A percentile compares a stretch with the other conserved stretches of the same genome.
Conservation (phyloP, 2,329 filamentous ascomycete species). For the Apiospora sp. region DNA sequence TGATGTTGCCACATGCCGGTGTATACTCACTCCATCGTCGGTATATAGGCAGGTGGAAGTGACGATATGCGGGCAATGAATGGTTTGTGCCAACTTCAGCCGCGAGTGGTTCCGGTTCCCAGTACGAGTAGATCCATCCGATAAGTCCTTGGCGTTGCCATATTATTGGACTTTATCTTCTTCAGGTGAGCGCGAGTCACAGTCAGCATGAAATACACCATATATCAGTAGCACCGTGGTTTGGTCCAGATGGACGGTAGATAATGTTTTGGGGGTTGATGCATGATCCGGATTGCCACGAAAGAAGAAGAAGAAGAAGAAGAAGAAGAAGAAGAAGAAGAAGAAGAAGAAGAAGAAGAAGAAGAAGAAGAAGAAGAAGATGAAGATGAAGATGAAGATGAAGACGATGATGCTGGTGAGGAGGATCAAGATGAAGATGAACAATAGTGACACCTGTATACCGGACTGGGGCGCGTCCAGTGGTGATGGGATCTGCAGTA, state of each 20-base stretch:
- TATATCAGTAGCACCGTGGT: not conserved
- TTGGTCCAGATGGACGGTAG: not conserved
- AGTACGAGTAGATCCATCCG: not conserved
- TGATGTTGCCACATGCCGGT: not conserved
- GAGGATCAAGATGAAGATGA: not conserved
- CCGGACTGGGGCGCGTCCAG: not conserved
- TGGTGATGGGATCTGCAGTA: slow-evolving; percentile 18
- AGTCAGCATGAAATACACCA: not conserved
- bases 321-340: not conserved
- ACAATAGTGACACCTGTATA: not conserved
- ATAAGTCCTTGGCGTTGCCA: slow-evolving; percentile 1
- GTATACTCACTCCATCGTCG: not conserved
- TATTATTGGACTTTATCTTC: not conserved
- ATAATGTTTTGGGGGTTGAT: not conserved
- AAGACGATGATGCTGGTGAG: not conserved
- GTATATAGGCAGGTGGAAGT: not conserved
- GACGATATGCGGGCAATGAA: not conserved
- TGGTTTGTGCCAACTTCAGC: not conserved
- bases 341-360: not conserved
- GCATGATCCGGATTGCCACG: not conserved
- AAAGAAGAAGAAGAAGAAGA: not conserved
- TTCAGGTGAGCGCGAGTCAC: slow-evolving; percentile 16
- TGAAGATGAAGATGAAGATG: not conserved
- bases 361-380: not conserved
- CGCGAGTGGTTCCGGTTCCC: not conserved